Evolutionary conservation across 2,329 filamentous ascomycete species (phyloP), one percentile per base, ranked within the genome.

Genomic region (Calonectria leucothoes): DNA sequence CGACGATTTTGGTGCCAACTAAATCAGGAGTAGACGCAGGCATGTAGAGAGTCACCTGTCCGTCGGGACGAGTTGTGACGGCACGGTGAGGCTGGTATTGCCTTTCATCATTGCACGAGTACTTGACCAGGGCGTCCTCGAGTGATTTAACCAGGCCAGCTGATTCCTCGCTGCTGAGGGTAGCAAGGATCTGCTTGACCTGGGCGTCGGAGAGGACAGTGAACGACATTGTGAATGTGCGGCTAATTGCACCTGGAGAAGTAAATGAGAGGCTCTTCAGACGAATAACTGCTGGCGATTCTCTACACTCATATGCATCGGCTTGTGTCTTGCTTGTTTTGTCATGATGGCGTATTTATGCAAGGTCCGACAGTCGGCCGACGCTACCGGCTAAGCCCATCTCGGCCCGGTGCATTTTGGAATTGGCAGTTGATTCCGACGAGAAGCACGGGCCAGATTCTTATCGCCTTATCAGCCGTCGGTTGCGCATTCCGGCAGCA

Each of bases 41-140:
- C 91, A 93, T 93, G 83, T 93, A 93, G 12, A 94, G 84, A 4
- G 91, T 93, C 2, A 89, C 91, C 37, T 88, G 88, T 4, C 91
- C 91, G 86, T 92, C 88, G 66, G 88, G 88, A 15, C 90, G 89
- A 66, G 89, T 90, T 66, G 94, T 87, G 2, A 88, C 86, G 2
- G 91, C 93, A 49, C 91, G 87, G 70, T 89, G 87, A 0, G 92
- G 92, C 74, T 94, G 92, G 74, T 90, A 92, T 42, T 90, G 85
- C 45, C 89, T 87, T 69, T 93, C 91, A 29, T 87, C 89, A 4
- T 90, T 88, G 17, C 91, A 92, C 0, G 91, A 93, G 79, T 93
- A 94, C 15, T 74, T 73, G 0, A 78, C 69, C 29, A 80, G 79
- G 8, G 79, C 76, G 3, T 63, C 33, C 20, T 79, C 70, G 0